Evolutionary conservation across 176 grass and related monocot genomes (phyloP), one percentile per base, ranked within the genome.

Genomic region (Panicum miliaceum): DNA sequence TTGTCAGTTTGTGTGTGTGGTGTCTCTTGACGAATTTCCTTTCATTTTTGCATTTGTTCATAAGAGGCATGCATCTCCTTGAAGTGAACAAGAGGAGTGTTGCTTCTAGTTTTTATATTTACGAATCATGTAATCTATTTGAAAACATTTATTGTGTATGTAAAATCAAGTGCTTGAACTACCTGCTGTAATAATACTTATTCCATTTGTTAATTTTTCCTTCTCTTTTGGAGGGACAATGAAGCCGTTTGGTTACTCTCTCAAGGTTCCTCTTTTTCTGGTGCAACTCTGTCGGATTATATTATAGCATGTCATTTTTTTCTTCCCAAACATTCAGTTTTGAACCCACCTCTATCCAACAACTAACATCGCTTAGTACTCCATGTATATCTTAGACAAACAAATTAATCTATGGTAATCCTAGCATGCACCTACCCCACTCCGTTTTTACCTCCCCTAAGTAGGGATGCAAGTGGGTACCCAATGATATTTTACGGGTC

Each of bases 61-160:
- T 61, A 69, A 73, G 54, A 50, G 40, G 41, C 40, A 22, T 27
- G 3, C 43, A 62, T 56, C 5, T 59, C 62, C 81, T 63, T 20
- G 22, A 64, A 27, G 1, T 47, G 32, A 41, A 73, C 7, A 75
- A 75, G 12, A 25, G 60, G 43, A 38, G 54, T 37, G 19, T 56
- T 42, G 71, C n/a, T 66, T 76, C 46, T 68, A 40, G 47, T 23
- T 56, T 76, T 56, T 37, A 77, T 52, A 72, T 75, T 7, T 52
- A 42, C 9, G 42, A 23, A 12, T 56, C 26, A 54, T 77, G 73
- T 68, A 43, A 77, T 68, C 12, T 47, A 50, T 23, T 59, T 37
- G 38, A 12, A 66, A 14, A 54, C 20, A 35, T 76, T 29, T 46
- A 22, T 72, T 19, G 16, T 67, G 35, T 73, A 23, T 86, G 77